Base-by-base conservation (phyloP, 441 rosid genomes). In the Erodium moschatum region DNA sequence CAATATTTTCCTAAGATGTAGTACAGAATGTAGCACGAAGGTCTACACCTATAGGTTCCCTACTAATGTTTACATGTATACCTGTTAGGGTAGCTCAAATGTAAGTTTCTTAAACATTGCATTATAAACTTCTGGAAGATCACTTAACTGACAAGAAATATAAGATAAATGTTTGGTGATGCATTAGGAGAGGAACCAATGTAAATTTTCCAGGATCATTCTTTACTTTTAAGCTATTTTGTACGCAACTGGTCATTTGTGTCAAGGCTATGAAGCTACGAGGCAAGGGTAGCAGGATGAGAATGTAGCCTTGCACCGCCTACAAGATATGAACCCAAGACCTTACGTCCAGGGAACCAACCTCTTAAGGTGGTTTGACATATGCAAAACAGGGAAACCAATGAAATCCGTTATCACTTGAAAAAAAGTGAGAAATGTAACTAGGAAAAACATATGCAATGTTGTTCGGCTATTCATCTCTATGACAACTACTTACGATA, bases 61-160 rank as follows among this genome's bases (percentile, higher is more conserved):
- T 60, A 12, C 64, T 60, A 60, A 60, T 60, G 29, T 24, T 60
- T n/a, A 21, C 64, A 7, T 60, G 64, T 20, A 60, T 4, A 27
- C 10, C 15, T 3, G 16, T 61, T 60, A 13, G 65, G 35, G 65
- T 21, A 61, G 33, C 65, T 61, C 65, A 61, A 60, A 16, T 54
- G 16, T 54, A 54, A 54, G 19, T 15, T 50, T 50, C 58, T 1
- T 15, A 50, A 15, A 5, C 21, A 52, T 16, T 52, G 60, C 60
- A 52, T 16, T 52, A 48, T 16, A 52, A 54, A 61, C 27, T 29
- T 21, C 4, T 61, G 33, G 12, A n/a, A 24, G 24, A 61, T 12
- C 38, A 61, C 31, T 29, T 18, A 63, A 63, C 6, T 31, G 19
- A 63, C 42, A 63, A n/a, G 4, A 13, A 12, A 24, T n/a, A 63